These are phyloP conservation scores for Podospora comata DNA, from an alignment of 495 filamentous ascomycete genomes.

Conservation along the genomic window DNA sequence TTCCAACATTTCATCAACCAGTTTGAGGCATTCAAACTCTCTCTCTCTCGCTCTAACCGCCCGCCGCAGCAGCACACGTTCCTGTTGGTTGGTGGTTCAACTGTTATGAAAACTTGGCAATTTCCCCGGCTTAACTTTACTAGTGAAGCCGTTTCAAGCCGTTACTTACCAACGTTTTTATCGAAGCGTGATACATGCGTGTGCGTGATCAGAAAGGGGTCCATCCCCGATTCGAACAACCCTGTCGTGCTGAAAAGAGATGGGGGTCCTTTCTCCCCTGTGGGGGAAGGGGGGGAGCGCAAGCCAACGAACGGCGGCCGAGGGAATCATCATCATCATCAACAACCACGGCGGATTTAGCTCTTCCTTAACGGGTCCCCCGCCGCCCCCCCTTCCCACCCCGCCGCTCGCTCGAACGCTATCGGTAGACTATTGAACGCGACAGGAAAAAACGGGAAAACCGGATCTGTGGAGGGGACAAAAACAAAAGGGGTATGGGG, in stretches of 20 bases:
- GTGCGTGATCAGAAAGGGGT: not conserved
- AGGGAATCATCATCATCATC: too few relatives aligned
- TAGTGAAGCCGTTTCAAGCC: not conserved
- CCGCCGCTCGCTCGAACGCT: not conserved
- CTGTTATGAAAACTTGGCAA: too few relatives aligned
- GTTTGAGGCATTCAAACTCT: not conserved
- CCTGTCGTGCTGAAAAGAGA: constrained; percentile 10
- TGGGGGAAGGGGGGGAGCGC: not conserved
- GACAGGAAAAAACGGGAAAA: not conserved
- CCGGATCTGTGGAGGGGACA: constrained; percentile 4
- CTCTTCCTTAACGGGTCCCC: not conserved
- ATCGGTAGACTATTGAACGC: constrained; percentile 9
- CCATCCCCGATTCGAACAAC: not conserved
- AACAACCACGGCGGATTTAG: too few relatives aligned
- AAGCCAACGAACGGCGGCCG: not conserved
- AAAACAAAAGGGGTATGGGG: not conserved
- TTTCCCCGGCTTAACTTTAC: not conserved
- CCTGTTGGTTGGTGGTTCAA: not conserved
- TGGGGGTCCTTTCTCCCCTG: constrained; percentile 3
- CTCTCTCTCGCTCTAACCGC: not conserved
- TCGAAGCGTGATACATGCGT: not conserved
- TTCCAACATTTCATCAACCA: too few relatives aligned
- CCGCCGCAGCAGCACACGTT: not conserved
- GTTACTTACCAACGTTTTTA: not conserved
- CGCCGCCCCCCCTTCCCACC: not conserved